Conservation (phyloP, 495 filamentous ascomycete species). For the Aspergillus haitiensis region DNA sequence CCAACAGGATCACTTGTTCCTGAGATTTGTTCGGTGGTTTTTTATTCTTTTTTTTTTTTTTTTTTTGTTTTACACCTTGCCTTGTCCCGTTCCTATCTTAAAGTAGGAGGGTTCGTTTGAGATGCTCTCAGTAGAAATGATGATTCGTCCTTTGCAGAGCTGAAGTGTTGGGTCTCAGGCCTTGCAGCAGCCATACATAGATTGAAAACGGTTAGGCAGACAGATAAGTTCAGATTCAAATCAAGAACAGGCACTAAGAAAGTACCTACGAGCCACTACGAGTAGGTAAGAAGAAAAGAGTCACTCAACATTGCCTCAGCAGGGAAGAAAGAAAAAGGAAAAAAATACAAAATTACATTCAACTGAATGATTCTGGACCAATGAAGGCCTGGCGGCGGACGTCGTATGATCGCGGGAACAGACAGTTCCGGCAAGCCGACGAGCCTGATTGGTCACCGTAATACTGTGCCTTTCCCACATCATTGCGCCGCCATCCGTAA, state of each 20-base stretch:
- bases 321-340: background rate
- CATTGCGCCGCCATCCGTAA: background rate
- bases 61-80: background rate
- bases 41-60: background rate
- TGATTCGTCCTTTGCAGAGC: too few species aligned
- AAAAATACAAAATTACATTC: too few species aligned
- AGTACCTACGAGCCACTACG: too few species aligned
- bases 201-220: too few species aligned
- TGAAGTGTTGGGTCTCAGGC: too few species aligned
- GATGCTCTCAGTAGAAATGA: too few species aligned
- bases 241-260: too few species aligned
- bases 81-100: background rate
- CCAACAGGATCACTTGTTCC: slow-evolving; percentile 4
- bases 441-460: slow-evolving; percentile 1
- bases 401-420: slow-evolving; percentile 49
- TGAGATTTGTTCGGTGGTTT: slow-evolving; percentile 4
- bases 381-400: slow-evolving; percentile 17
- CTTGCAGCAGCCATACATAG: too few species aligned
- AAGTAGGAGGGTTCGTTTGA: too few species aligned
- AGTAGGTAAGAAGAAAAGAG: too few species aligned
- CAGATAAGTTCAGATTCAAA: too few species aligned
- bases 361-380: slow-evolving; percentile 18
- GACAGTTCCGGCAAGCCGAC: slow-evolving; percentile 39
- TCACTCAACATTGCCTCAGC: background rate
- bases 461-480: background rate